Conservation (phyloP, 768 basidiomycete species). For the Postia placenta region DNA sequence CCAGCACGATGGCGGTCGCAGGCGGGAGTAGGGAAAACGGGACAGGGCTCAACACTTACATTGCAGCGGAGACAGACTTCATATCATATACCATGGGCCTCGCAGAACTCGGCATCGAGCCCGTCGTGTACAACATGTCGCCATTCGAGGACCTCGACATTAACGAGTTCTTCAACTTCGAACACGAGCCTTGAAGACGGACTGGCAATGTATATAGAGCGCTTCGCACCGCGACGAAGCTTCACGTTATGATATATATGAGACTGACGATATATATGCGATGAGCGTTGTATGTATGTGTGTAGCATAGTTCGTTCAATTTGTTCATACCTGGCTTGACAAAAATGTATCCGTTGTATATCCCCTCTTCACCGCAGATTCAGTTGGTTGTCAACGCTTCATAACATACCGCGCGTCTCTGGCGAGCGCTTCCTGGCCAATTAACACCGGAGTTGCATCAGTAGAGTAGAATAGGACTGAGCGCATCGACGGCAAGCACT, state of each 20-base stretch:
- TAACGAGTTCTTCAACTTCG: slow-evolving; percentile 12
- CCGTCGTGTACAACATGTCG: slow-evolving; percentile 13
- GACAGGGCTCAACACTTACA: neutral
- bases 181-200: neutral
- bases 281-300: too few relatives aligned
- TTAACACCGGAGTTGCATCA: too few relatives aligned
- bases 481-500: too few relatives aligned
- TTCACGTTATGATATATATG: too few relatives aligned
- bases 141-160: slow-evolving; percentile 17
- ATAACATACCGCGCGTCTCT: neutral
- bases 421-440: too few relatives aligned
- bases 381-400: neutral
- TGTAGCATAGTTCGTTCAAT: too few relatives aligned
- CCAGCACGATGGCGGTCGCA: neutral
- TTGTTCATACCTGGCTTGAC: too few relatives aligned
- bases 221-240: too few relatives aligned
- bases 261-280: too few relatives aligned
- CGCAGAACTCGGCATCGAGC: slow-evolving; percentile 17
- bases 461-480: too few relatives aligned
- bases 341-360: too few relatives aligned
- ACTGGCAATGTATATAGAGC: neutral
- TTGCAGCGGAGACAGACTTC: slow-evolving; percentile 12
- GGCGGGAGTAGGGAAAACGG: neutral
- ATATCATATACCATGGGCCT: slow-evolving; percentile 19
- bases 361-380: too few relatives aligned